These are phyloP conservation scores for Colletotrichum magnum DNA, from an alignment of 2,329 filamentous ascomycete species.

Conservation along the genomic window DNA sequence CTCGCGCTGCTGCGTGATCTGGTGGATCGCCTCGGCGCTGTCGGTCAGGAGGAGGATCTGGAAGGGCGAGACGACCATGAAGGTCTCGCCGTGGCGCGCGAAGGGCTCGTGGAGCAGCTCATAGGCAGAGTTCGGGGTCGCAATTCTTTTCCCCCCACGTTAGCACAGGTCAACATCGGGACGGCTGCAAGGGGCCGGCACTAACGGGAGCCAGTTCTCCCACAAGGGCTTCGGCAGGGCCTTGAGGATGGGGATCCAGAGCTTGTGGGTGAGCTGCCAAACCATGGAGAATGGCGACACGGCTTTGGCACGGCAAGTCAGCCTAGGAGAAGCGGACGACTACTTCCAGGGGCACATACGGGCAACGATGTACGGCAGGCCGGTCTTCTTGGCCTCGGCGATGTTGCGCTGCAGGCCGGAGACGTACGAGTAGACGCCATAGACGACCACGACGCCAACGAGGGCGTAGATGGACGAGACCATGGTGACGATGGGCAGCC, in stretches of 20 bases:
- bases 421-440: slow-evolving; percentile 49
- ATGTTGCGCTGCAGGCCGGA: slow-evolving; percentile 61
- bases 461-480: slow-evolving; percentile 54
- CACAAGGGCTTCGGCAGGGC: slow-evolving; percentile 68
- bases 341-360: slow-evolving; percentile 58
- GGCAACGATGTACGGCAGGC: slow-evolving; percentile 66
- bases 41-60: slow-evolving; percentile 68
- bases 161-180: slow-evolving; percentile 15
- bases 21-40: slow-evolving; percentile 75
- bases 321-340: neutral
- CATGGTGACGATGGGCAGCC: slow-evolving; percentile 44
- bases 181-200: slow-evolving; percentile 8
- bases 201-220: slow-evolving; percentile 73
- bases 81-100: slow-evolving; percentile 71
- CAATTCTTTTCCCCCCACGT: slow-evolving; percentile 54
- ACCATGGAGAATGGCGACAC: slow-evolving; percentile 63
- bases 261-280: slow-evolving; percentile 68
- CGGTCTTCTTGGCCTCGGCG: slow-evolving; percentile 63
- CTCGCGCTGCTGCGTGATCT: slow-evolving; percentile 76
- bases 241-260: slow-evolving; percentile 71
- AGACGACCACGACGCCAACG: slow-evolving; percentile 51
- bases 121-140: slow-evolving; percentile 74
- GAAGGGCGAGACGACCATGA: slow-evolving; percentile 74
- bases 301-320: slow-evolving; percentile 51
- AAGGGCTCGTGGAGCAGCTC: slow-evolving; percentile 70